Percentiles rank a stretch among this genome's conserved stretches.
phyloP scores from a whole-genome alignment of 2,329 filamentous ascomycete genomes.

The Fusarium sp. region DNA sequence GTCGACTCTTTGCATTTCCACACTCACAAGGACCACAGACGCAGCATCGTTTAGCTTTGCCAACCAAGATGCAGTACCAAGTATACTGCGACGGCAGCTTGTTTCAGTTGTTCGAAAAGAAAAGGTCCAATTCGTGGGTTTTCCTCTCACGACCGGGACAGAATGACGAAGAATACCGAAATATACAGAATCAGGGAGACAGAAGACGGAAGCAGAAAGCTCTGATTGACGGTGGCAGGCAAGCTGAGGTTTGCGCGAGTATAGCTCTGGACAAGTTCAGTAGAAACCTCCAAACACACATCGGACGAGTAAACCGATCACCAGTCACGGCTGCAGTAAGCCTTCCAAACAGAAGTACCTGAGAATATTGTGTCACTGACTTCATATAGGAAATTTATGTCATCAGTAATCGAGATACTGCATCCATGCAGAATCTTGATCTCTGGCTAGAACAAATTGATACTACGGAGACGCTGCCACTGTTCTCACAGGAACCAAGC shows the following conservation, averaged over 20 bases:
- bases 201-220: background rate
- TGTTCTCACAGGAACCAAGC: background rate
- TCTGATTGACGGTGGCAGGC: background rate
- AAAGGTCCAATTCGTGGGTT: background rate
- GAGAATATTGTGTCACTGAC: accelerated
- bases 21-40: background rate
- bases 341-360: background rate
- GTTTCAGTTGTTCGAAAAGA: background rate
- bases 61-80: constrained; percentile 1
- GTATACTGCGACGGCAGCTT: background rate
- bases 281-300: background rate
- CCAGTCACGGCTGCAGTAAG: background rate
- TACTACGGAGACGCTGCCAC: background rate
- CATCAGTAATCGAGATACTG: constrained; percentile 8
- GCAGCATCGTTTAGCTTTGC: background rate
- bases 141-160: background rate
- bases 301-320: background rate
- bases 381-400: background rate
- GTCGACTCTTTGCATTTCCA: background rate
- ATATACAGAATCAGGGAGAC: background rate
- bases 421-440: background rate
- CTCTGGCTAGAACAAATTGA: constrained; percentile 6
- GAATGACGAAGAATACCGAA: background rate
- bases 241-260: background rate
- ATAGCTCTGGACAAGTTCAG: constrained; percentile 1